Evolutionary conservation across 176 grass and related monocot genomes (phyloP).

Genomic region (Guadua angustifolia): DNA sequence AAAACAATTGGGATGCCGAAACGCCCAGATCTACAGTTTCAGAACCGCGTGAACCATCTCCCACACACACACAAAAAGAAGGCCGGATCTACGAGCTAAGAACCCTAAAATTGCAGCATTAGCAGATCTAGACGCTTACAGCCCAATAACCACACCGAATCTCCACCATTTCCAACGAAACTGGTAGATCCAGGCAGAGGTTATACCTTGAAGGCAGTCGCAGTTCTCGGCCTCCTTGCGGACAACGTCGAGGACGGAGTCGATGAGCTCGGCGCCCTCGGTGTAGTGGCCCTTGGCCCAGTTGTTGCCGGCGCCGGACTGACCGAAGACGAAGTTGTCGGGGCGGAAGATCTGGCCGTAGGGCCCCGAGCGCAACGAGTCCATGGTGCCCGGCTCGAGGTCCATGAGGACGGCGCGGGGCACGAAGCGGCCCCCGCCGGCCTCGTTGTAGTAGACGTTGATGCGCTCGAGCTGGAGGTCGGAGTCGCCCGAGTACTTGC

Average conservation of each 20-base stretch:
- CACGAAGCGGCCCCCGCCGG: constrained; percentile 60
- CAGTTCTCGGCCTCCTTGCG: constrained; percentile 98
- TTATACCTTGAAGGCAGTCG: constrained; percentile 82
- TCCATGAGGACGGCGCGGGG: constrained; percentile 95
- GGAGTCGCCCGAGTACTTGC: constrained; percentile 62
- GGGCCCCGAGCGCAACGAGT: constrained; percentile 71
- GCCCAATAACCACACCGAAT: neutral
- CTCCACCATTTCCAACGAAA: neutral
- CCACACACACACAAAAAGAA: too few relatives aligned
- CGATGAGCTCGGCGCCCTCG: constrained; percentile 94
- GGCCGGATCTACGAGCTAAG: constrained; percentile 35
- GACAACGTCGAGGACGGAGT: constrained; percentile 87
- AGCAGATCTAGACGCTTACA: neutral
- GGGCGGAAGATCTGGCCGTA: constrained; percentile 90
- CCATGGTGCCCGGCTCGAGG: constrained; percentile 94
- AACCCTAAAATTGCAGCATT: neutral
- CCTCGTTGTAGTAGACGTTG: constrained; percentile 99
- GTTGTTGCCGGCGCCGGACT: constrained; percentile 91
- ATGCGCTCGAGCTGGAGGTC: constrained; percentile 92
- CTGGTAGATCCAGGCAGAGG: neutral
- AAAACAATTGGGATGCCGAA: neutral
- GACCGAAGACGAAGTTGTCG: constrained; percentile 93
- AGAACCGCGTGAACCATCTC: neutral
- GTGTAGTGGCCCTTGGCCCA: constrained; percentile 97
- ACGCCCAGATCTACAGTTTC: constrained; percentile 29